Percentiles rank a stretch among this genome's conserved stretches.
Evolutionary conservation across 140 eudicot species (phyloP).

Genomic region (Ambrosia hybrid): DNA sequence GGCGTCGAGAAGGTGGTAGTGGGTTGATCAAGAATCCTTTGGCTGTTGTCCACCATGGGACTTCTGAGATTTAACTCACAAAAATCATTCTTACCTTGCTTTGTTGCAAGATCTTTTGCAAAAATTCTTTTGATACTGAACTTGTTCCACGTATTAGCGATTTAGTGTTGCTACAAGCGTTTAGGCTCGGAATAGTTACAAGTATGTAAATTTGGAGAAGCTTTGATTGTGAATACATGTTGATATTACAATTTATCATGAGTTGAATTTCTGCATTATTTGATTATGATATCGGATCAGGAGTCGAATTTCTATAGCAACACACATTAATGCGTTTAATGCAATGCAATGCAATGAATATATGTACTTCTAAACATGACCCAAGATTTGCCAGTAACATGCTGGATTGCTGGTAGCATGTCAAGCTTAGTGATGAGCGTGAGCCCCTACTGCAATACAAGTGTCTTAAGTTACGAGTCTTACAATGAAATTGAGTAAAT

Average conservation of each 20-base stretch:
- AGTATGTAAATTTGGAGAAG: conserved; percentile 18
- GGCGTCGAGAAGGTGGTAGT: conserved; percentile 48
- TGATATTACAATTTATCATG: conserved; percentile 1
- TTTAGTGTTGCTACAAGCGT: neutral
- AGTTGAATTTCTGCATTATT: neutral
- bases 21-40: conserved; percentile 68
- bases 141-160: neutral
- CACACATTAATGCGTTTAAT: neutral
- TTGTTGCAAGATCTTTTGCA: conserved; percentile 4
- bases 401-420: neutral
- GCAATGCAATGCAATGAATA: neutral
- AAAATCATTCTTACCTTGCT: conserved; percentile 3
- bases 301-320: conserved; percentile 35
- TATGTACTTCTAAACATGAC: neutral
- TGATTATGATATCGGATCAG: conserved; percentile 35
- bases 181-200: conserved; percentile 12
- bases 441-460: conserved; percentile 17
- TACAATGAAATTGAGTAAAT: neutral
- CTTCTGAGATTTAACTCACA: conserved; percentile 26
- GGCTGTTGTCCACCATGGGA: conserved; percentile 55
- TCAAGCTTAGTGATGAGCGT: conserved; percentile 10
- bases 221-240: conserved; percentile 25
- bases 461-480: neutral
- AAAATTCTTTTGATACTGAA: neutral
- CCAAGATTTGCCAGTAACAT: conserved; percentile 6